These are phyloP conservation scores for Pseudogymnoascus destructans DNA, from an alignment of 2,329 filamentous ascomycete genomes.

Conservation along the genomic window DNA sequence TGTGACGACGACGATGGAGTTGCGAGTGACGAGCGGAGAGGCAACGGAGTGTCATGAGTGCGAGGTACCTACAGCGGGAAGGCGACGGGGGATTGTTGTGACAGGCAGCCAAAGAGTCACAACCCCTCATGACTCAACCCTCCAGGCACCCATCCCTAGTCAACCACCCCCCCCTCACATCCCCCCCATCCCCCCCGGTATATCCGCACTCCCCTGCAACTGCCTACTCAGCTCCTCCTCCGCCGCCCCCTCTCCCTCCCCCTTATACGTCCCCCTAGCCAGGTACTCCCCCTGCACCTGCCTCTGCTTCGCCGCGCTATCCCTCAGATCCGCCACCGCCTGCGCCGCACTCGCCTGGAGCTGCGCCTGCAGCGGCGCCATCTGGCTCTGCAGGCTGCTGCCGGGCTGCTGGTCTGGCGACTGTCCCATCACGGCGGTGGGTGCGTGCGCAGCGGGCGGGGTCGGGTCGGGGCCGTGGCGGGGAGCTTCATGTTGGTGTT, in stretches of 20 bases:
- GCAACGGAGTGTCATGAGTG: not conserved
- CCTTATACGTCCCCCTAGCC: constrained; percentile 10
- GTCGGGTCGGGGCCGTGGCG: constrained; percentile 18
- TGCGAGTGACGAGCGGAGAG: not conserved
- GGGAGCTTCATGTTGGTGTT: constrained; percentile 20
- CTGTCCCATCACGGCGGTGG: constrained; percentile 14
- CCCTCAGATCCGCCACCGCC: constrained; percentile 23
- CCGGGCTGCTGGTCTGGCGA: not conserved
- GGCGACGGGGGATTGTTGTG: not conserved
- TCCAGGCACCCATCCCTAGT: not conserved
- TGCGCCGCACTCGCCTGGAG: constrained; percentile 28
- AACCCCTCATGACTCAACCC: not conserved
- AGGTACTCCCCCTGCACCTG: constrained; percentile 2
- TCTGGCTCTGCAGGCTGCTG: constrained; percentile 16
- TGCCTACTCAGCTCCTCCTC: constrained; percentile 44
- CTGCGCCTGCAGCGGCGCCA: constrained; percentile 25
- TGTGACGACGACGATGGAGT: not conserved
- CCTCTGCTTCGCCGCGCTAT: not conserved
- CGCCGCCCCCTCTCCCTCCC: constrained; percentile 27
- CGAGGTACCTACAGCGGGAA: not conserved
- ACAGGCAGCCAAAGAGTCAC: not conserved
- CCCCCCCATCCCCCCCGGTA: not conserved
- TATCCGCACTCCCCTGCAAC: constrained; percentile 27
- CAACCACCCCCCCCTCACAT: not conserved
- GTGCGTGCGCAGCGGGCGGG: constrained; percentile 17